Conservation (phyloP, 2,329 filamentous ascomycete species). For the Penicillium fuscoglaucum region DNA sequence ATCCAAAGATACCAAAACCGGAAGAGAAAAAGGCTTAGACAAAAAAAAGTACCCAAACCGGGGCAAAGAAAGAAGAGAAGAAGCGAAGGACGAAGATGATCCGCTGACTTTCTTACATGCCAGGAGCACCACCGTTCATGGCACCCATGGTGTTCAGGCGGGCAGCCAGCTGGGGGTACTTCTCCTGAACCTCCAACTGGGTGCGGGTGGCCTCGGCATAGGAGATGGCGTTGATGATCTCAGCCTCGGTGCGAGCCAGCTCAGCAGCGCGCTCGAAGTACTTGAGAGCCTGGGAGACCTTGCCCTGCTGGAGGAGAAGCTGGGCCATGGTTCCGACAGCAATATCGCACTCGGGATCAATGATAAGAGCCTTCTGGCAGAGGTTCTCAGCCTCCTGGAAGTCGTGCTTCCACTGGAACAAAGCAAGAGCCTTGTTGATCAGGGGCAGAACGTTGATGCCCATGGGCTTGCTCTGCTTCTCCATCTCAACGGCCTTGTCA, state of each 20-base stretch:
- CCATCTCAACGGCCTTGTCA: slow-evolving; percentile 97
- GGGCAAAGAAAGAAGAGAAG: slow-evolving; percentile 19
- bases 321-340: slow-evolving; percentile 98
- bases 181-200: slow-evolving; percentile 87
- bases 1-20: slow-evolving; percentile 18
- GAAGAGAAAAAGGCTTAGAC: slow-evolving; percentile 19
- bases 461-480: slow-evolving; percentile 89
- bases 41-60: slow-evolving; percentile 16
- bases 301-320: slow-evolving; percentile 93
- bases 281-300: slow-evolving; percentile 89
- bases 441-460: slow-evolving; percentile 96
- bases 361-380: slow-evolving; percentile 95
- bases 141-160: slow-evolving; percentile 65
- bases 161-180: slow-evolving; percentile 76
- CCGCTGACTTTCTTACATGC: slow-evolving; percentile 29
- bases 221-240: slow-evolving; percentile 93
- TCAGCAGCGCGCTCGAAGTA: slow-evolving; percentile 98
- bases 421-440: slow-evolving; percentile 95
- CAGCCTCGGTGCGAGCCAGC: slow-evolving; percentile 87
- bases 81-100: slow-evolving; percentile 16
- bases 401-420: slow-evolving; percentile 99
- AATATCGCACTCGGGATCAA: slow-evolving; percentile 98
- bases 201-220: slow-evolving; percentile 97
- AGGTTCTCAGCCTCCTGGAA: slow-evolving; percentile 92
- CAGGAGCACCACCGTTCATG: slow-evolving; percentile 36